These are phyloP conservation scores for Persicaria maculosa DNA, from an alignment of 148 eudicot species.

Conservation along the genomic window DNA sequence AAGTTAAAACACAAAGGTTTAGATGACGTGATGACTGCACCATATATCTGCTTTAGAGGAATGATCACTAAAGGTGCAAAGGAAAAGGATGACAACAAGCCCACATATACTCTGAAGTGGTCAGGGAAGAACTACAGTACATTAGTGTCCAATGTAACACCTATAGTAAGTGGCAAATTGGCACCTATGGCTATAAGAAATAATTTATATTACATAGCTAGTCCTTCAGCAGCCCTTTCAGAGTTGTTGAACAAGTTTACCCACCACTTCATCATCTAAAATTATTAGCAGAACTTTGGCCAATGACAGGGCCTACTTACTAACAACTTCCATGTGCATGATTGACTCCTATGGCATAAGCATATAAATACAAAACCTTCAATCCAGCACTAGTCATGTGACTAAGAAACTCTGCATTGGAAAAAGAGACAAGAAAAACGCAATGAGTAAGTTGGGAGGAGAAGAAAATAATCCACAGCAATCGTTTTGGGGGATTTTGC, in stretches of 20 bases:
- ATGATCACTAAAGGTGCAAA: conserved; percentile 10
- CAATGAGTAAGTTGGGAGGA: conserved; percentile 11
- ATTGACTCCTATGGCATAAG: conserved; percentile 19
- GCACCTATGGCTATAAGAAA: conserved; percentile 9
- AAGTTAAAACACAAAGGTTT: not conserved
- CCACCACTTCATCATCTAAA: conserved; percentile 19
- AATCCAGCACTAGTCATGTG: conserved; percentile 27
- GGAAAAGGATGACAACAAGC: conserved; percentile 14
- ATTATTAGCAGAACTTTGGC: not conserved
- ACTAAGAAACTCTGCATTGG: conserved; percentile 41
- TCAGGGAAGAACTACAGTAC: conserved; percentile 15
- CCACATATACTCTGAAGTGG: conserved; percentile 23
- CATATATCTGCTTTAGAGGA: not conserved
- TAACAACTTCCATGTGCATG: conserved; percentile 14
- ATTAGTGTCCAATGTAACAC: conserved; percentile 16
- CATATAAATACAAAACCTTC: conserved; percentile 26
- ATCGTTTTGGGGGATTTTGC: not conserved
- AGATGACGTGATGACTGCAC: conserved; percentile 13
- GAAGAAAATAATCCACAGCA: conserved; percentile 3
- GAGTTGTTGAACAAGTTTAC: conserved; percentile 30
- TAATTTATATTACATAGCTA: conserved; percentile 15
- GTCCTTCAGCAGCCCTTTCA: conserved; percentile 29
- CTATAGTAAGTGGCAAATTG: conserved; percentile 19
- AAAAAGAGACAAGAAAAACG: conserved; percentile 30
- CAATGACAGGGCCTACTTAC: conserved; percentile 23